Evolutionary conservation across 1,139 yeast genomes (phyloP), one percentile per base, ranked within the genome.

Genomic region (Pichia inconspicua): DNA sequence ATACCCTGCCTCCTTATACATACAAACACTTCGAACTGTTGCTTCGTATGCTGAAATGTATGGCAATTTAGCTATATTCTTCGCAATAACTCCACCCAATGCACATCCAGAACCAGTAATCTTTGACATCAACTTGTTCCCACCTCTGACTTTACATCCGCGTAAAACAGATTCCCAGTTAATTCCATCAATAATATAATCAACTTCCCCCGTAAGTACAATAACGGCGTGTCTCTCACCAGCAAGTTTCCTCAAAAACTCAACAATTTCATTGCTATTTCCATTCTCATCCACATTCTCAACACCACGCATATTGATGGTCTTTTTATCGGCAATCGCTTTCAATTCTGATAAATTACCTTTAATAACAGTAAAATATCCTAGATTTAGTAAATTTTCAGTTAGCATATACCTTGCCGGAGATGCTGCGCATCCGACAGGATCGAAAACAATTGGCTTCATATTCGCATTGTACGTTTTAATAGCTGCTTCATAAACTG

Each of bases 61-160:
- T 0, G 70, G 69, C 38, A 66, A 60, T 3, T 80, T 76, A 5
- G 81, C 81, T 9, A 81, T 60, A 55, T 72, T 75, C 1, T 86
- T 72, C 0, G 86, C 82, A 48, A 88, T 77, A 0, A 80, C 75
- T 45, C 92, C 81, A 1, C 95, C 96, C 43, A 88, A 68, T 0
- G 92, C 77, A 55, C 97, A 90, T 0, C 97, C 97, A 2, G 94
- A 75, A 0, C 96, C 97, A 0, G 97, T 89, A n/a, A 89, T 76
- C 14, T 69, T 62, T 1, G 85, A 84, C 84, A 89, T 82, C 41
- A 82, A 60, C 19, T 70, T 66, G 55, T 81, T 75, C 0, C 96
- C 94, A 14, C 92, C 94, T 2, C 62, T 53, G 4, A 80, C 63
- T 3, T 65, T 55, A 10, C 59, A 59, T 2, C 59, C 59, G 17